Evolutionary conservation across 2,329 filamentous ascomycete species (phyloP), one percentile per base, ranked within the genome.

Genomic region (Colletotrichum liriopes): DNA sequence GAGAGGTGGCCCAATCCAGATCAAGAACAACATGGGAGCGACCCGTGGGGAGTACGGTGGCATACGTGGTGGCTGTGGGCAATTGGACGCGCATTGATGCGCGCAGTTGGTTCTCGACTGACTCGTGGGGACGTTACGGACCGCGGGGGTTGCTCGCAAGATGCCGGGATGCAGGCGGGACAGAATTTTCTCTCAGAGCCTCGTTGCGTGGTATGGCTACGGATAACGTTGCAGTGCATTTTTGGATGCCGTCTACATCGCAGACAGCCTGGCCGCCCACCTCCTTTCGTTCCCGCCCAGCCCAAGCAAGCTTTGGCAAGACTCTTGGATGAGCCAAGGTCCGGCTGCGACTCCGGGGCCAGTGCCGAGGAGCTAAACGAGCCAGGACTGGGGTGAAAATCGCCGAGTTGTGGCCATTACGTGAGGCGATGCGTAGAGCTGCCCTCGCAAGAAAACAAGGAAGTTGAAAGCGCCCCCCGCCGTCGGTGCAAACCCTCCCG

Each of bases 401-500:
- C 29, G 69, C 69, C 65, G 65, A 64, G 14, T n/a, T 52, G n/a
- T 45, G 58, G 29, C 69, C 52, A 47, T 26, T 23, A 35, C 37
- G 43, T 64, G 26, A 26, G 23, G 32, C 5, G 43, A 23, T 37
- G 69, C 65, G 45, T 72, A 26, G 69, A 64, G 29, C 37, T 72
- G 69, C 69, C 59, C 8, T 63, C 55, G 45, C 43, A 1, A 20
- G 18, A 32, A 8, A 52, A 37, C 52, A 49, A 41, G 69, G 69
- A 58, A 72, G 65, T 72, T 58, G 65, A 69, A 72, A 69, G 69
- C 69, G 69, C 65, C 26, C 20, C 8, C 5, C 9, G 12, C 32
- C 3, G 26, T 47, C n/a, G 54, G 39, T 16, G 43, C 47, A 20
- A 23, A 35, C 37, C 37, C 54, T 52, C 59, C 29, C 59, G 59